phyloP scores from a whole-genome alignment of 1,284 basidiomycete genomes.

The Apiotrichum domesticum region DNA sequence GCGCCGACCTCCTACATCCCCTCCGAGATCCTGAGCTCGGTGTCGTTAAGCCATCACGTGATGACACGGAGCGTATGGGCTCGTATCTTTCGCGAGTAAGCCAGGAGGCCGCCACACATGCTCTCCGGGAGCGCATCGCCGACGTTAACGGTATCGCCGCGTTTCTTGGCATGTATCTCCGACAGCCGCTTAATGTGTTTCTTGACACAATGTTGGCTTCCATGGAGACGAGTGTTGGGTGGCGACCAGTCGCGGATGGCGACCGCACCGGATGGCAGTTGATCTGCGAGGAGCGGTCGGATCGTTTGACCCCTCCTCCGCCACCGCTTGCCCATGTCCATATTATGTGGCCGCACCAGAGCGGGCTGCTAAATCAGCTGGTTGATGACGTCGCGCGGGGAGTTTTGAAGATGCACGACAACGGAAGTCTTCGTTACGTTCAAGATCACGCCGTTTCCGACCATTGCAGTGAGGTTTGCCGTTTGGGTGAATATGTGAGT shows the following conservation, averaged over 20 bases:
- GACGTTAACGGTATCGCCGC: background rate
- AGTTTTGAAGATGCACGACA: background rate
- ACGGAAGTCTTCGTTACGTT: background rate
- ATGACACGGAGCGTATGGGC: too few relatives aligned
- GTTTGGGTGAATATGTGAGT: background rate
- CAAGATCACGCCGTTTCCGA: background rate
- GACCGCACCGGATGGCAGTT: background rate
- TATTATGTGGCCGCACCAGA: background rate
- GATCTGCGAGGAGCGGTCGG: background rate
- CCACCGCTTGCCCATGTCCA: background rate
- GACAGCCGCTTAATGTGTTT: background rate
- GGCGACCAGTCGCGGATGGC: background rate
- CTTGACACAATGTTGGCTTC: background rate
- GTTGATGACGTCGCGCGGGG: background rate
- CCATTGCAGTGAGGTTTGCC: background rate
- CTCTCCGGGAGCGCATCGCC: background rate
- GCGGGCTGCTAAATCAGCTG: background rate
- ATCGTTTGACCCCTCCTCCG: too few relatives aligned
- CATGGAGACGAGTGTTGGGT: background rate
- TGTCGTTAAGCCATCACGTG: too few relatives aligned
- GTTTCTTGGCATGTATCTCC: background rate
- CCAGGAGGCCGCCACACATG: background rate
- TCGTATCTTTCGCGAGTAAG: background rate
- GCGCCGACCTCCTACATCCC: too few relatives aligned
- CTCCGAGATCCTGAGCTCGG: too few relatives aligned